Conservation (phyloP, 2,329 filamentous ascomycete genomes). For the Dichotomopilus funicola region DNA sequence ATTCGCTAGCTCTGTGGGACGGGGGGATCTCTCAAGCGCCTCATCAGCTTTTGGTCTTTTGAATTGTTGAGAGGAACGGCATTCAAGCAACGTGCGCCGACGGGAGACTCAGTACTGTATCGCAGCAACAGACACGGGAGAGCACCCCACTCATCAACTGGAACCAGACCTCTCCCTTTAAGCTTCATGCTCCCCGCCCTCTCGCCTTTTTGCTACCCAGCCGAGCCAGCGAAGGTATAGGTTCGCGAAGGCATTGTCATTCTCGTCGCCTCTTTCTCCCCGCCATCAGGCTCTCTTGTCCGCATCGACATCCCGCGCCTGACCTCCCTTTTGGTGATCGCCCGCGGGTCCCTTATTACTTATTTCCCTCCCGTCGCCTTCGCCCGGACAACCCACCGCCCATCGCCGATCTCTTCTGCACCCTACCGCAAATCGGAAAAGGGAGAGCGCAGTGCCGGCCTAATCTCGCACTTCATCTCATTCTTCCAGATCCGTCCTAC, state of each 20-base stretch:
- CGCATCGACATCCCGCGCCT: neutral
- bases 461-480: constrained; percentile 10
- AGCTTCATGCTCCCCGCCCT: constrained; percentile 23
- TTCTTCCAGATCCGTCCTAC: constrained; percentile 8
- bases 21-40: neutral
- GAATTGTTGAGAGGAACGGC: constrained; percentile 14
- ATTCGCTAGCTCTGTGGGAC: no score
- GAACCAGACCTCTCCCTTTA: constrained; percentile 10
- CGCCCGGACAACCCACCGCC: neutral
- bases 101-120: constrained; percentile 1
- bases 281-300: constrained; percentile 8
- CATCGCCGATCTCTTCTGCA: neutral
- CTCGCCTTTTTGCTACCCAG: neutral
- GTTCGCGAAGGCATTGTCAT: neutral
- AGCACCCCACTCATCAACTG: constrained; percentile 24
- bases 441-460: neutral
- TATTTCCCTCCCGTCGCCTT: constrained; percentile 1
- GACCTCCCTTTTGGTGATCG: neutral
- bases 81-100: constrained; percentile 12
- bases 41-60: constrained; percentile 9
- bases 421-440: neutral
- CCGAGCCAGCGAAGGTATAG: neutral
- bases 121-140: constrained; percentile 11
- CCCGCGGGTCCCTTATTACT: neutral
- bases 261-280: constrained; percentile 8